Evolutionary conservation across 208 protist genomes (phyloP), one percentile per base, ranked within the genome.

Genomic region (Leishmania guyanensis): DNA sequence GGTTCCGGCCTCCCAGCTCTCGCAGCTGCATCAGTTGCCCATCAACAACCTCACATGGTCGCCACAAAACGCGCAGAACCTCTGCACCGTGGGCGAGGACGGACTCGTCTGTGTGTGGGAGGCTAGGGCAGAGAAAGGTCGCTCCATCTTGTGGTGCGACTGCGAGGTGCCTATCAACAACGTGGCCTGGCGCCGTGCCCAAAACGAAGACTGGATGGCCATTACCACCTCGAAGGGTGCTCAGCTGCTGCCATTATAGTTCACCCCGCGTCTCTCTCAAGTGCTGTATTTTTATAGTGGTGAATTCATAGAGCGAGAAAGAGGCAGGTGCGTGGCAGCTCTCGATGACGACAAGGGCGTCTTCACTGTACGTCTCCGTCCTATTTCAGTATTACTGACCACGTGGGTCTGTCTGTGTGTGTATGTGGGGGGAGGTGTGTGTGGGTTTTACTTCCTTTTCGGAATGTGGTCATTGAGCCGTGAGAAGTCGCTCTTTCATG

Each of bases 31-130:
- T 78, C 88, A 84, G 51, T 82, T 90, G 43, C 89, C 93, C n/a
- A 95, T 99, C 53, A 99, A 99, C 90, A 93, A 94, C 53, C 92
- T 99, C 66, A 88, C 92, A 26, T 99, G 99, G 98, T 98, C 97
- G 22, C 98, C 98, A 26, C 94, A 98, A 82, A 98, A 93, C 39
- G 90, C 91, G 70, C 93, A 92, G 87, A 98, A 99, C 90, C 93
- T 99, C 36, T 98, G 94, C 85, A 98, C 96, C 48, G 97, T 96
- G n/a, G 98, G 94, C 26, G 99, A 99, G 84, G 99, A 99, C 81
- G 92, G 86, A 4, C 91, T 99, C 66, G 98, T 98, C 9, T 96
- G 99, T 69, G 99, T 99, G 69, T 99, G 99, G 99, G 98, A 99
- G 82, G 86, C 98, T 16, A 97, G 88, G 48, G 85, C 85, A 4